Evolutionary conservation across 371 early-diverging fungal genomes (phyloP).

Genomic region (Smittium mucronatum): DNA sequence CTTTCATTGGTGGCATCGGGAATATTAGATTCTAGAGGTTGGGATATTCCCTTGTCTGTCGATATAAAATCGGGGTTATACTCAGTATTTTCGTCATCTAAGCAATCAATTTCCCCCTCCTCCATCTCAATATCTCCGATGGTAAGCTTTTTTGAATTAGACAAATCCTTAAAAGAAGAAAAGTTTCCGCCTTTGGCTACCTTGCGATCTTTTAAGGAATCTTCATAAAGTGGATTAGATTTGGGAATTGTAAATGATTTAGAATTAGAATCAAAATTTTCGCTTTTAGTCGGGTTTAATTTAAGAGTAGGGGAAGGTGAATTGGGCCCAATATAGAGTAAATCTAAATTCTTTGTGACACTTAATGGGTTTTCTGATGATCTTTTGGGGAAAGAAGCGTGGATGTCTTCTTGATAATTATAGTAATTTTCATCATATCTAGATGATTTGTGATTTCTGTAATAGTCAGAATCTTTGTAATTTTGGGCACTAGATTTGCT

Average conservation of each 20-base stretch:
- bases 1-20: slow-evolving; percentile 86
- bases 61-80: slow-evolving; percentile 18
- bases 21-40: slow-evolving; percentile 83
- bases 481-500: background rate
- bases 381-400: background rate
- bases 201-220: no score
- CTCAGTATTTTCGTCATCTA: background rate
- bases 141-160: no score
- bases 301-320: background rate
- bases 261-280: background rate
- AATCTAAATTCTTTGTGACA: no score
- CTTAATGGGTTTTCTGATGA: background rate
- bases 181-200: background rate
- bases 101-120: background rate
- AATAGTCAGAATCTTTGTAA: background rate
- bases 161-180: background rate
- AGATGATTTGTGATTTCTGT: background rate
- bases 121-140: background rate
- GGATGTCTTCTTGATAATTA: background rate
- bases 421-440: background rate
- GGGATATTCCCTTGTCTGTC: slow-evolving; percentile 34
- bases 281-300: background rate
- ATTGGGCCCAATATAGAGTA: no score
- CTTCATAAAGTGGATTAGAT: no score
- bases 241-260: background rate